Conservation (phyloP, 768 basidiomycete genomes). For the Lentinula aciculospora region DNA sequence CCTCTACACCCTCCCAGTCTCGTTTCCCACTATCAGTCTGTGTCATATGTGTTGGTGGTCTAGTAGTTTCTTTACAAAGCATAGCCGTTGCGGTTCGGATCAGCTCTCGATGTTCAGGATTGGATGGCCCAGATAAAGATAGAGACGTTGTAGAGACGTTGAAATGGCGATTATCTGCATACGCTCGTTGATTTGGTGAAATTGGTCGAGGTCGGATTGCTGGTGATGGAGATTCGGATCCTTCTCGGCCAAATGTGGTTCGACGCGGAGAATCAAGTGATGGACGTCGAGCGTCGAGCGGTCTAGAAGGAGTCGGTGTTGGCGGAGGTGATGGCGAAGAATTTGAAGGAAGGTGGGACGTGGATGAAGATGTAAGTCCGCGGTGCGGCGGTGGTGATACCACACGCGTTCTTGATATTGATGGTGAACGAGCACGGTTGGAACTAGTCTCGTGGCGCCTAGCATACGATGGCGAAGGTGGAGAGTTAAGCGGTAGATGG, state of each 20-base stretch:
- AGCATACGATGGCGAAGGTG: slow-evolving; percentile 26
- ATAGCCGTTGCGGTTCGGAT: slow-evolving; percentile 59
- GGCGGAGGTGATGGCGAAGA: slow-evolving; percentile 24
- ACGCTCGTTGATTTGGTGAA: slow-evolving; percentile 43
- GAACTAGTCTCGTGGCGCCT: slow-evolving; percentile 34
- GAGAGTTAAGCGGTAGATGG: slow-evolving; percentile 33
- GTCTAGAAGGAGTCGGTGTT: slow-evolving; percentile 17
- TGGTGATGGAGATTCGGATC: slow-evolving; percentile 34
- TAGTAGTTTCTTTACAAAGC: slow-evolving; percentile 61
- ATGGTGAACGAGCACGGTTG: slow-evolving; percentile 36
- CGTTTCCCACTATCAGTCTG: slow-evolving; percentile 41
- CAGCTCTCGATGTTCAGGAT: slow-evolving; percentile 60
- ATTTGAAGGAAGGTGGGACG: slow-evolving; percentile 42
- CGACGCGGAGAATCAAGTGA: slow-evolving; percentile 32
- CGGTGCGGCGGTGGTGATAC: slow-evolving; percentile 36
- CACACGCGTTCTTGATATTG: slow-evolving; percentile 28
- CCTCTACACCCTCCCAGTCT: slow-evolving; percentile 77
- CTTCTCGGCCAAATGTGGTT: slow-evolving; percentile 27
- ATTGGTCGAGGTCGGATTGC: slow-evolving; percentile 35
- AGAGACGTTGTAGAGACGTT: slow-evolving; percentile 60
- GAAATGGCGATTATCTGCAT: slow-evolving; percentile 48
- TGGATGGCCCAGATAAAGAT: slow-evolving; percentile 43
- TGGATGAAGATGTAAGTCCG: slow-evolving; percentile 41
- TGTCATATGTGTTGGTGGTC: slow-evolving; percentile 51
- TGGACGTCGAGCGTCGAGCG: slow-evolving; percentile 27